A percentile compares a stretch with the other conserved stretches of the same genome.
Evolutionary conservation across 2,329 filamentous ascomycete species (phyloP).

Genomic region (Helotiales sp.): DNA sequence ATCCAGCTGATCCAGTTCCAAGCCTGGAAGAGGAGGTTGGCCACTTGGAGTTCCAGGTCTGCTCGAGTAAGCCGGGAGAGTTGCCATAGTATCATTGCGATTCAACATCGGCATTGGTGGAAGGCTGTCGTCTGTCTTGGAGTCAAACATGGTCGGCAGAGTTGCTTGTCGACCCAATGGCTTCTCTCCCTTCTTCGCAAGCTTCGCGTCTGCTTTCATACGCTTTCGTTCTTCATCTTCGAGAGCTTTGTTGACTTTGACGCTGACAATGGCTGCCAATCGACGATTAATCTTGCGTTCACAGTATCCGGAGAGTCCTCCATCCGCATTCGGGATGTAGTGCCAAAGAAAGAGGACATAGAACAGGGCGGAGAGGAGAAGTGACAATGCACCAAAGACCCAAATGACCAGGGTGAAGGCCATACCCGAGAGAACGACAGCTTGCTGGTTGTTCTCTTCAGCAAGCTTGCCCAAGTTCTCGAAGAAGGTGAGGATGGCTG

Average conservation of each 20-base stretch:
- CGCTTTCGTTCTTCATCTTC: constrained; percentile 74
- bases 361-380: constrained; percentile 76
- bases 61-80: constrained; percentile 67
- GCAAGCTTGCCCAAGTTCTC: constrained; percentile 78
- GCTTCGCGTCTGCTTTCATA: constrained; percentile 53
- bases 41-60: constrained; percentile 58
- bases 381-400: constrained; percentile 77
- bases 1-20: constrained; percentile 57
- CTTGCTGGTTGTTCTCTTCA: constrained; percentile 75
- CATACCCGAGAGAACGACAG: constrained; percentile 87
- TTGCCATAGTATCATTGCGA: constrained; percentile 64
- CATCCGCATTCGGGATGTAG: constrained; percentile 83
- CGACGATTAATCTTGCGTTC: constrained; percentile 88
- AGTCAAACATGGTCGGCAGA: constrained; percentile 64
- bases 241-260: constrained; percentile 87
- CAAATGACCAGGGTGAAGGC: constrained; percentile 89
- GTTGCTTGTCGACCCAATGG: constrained; percentile 64
- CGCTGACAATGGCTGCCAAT: constrained; percentile 81
- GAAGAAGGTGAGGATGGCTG: constrained; percentile 77
- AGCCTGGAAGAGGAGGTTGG: constrained; percentile 48
- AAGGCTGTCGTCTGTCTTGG: constrained; percentile 57
- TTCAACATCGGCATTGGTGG: constrained; percentile 63
- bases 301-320: constrained; percentile 83
- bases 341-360: constrained; percentile 92
- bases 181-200: constrained; percentile 60